phyloP scores from a whole-genome alignment of 2,329 filamentous ascomycete genomes.

The Periconia sp. region DNA sequence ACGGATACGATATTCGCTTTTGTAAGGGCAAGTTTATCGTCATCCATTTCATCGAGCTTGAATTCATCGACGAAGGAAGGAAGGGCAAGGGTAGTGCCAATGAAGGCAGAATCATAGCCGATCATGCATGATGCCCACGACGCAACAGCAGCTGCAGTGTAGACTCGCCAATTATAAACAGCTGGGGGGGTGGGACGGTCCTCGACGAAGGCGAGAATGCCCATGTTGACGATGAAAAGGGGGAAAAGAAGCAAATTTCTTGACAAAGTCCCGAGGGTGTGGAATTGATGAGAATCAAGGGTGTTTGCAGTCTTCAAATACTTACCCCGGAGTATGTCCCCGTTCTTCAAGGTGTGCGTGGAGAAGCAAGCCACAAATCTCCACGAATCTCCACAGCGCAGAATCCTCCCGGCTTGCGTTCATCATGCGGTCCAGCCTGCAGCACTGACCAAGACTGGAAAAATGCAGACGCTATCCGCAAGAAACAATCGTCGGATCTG shows the following conservation, averaged over 20 bases:
- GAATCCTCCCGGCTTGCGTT: too few species aligned
- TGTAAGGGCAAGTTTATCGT: conserved; percentile 61
- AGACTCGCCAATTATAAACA: conserved; percentile 67
- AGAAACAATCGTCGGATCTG: too few species aligned
- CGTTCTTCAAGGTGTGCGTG: too few species aligned
- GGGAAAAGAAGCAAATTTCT: background rate
- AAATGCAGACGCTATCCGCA: too few species aligned
- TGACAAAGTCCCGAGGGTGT: too few species aligned
- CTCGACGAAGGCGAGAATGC: conserved; percentile 42
- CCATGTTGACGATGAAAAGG: conserved; percentile 29
- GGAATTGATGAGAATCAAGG: too few species aligned
- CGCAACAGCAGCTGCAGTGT: conserved; percentile 60
- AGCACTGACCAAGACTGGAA: too few species aligned
- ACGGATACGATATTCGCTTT: conserved; percentile 80
- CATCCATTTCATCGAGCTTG: conserved; percentile 59
- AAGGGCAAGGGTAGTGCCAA: conserved; percentile 74
- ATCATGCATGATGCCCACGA: conserved; percentile 66
- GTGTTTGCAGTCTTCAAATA: conserved; percentile 15
- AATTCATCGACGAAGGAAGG: conserved; percentile 75
- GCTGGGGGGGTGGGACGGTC: conserved; percentile 60
- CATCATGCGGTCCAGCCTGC: too few species aligned
- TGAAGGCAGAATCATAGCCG: conserved; percentile 75
- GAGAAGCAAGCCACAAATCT: too few species aligned
- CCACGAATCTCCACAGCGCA: background rate
- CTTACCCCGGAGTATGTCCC: too few species aligned